Evolutionary conservation across 768 basidiomycete genomes (phyloP).

Genomic region (Pisolithus orientalis): DNA sequence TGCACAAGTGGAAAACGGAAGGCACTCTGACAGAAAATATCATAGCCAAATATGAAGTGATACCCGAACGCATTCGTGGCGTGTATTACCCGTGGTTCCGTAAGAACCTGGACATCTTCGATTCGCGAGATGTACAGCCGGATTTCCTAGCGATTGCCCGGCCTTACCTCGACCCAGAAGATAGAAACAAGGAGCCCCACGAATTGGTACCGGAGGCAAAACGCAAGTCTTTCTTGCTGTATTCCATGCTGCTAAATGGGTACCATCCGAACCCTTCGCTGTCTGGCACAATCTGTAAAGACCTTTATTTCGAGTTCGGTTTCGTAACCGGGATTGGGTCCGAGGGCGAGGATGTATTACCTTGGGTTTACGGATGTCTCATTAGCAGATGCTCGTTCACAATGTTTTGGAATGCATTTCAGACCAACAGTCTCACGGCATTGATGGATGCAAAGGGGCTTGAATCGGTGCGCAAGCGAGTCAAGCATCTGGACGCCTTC

Average conservation of each 20-base stretch:
- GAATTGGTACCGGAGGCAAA: not conserved
- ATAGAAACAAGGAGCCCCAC: not conserved
- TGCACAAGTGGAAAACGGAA: constrained; percentile 26
- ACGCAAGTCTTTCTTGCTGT: not conserved
- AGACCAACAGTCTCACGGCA: constrained; percentile 14
- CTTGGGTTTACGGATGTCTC: constrained; percentile 17
- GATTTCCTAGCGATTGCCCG: not conserved
- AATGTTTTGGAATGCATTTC: constrained; percentile 28
- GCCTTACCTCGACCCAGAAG: not conserved
- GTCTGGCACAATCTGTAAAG: not conserved
- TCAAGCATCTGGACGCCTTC: constrained; percentile 21
- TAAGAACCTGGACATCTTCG: constrained; percentile 25
- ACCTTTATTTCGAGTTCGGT: constrained; percentile 8
- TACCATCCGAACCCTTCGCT: not conserved
- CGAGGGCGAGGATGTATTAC: not conserved
- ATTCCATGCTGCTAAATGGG: not conserved
- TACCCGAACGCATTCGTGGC: constrained; percentile 17
- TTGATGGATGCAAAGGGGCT: constrained; percentile 22
- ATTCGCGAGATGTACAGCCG: not conserved
- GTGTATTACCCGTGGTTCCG: constrained; percentile 30
- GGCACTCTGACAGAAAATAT: constrained; percentile 29
- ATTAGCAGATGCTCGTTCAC: constrained; percentile 27
- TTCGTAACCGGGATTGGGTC: constrained; percentile 7
- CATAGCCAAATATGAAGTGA: constrained; percentile 17
- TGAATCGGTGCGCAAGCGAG: not conserved